Conservation (phyloP, 176 grass and related monocot species). For the Phoenix dactylifera region DNA sequence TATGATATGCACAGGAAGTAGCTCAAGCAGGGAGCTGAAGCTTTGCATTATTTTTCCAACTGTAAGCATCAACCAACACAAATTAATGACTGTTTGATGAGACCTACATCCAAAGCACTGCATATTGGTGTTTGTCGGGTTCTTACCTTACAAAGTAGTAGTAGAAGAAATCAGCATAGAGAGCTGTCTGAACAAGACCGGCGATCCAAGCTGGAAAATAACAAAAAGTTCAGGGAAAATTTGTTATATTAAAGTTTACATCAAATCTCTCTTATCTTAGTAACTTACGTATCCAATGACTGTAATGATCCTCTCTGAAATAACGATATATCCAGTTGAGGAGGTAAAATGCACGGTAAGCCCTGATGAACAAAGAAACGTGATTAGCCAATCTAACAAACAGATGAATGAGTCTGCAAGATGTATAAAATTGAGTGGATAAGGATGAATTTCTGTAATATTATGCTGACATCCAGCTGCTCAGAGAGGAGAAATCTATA, state of each 20-base stretch:
- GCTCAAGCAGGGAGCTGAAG: constrained; percentile 82
- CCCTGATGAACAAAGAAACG: constrained; percentile 32
- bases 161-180: constrained; percentile 95
- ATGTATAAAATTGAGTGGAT: too few relatives aligned
- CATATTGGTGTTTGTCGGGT: background rate
- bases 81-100: background rate
- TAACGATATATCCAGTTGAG: constrained; percentile 97
- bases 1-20: background rate
- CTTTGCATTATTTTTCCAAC: constrained; percentile 97
- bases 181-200: constrained; percentile 82
- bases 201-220: constrained; percentile 65
- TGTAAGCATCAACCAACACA: constrained; percentile 18
- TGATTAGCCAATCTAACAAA: too few relatives aligned
- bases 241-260: background rate
- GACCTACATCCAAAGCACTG: background rate
- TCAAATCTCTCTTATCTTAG: background rate
- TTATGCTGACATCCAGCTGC: too few relatives aligned
- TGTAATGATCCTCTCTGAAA: constrained; percentile 61
- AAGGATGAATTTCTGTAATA: too few relatives aligned
- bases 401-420: too few relatives aligned
- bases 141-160: constrained; percentile 95
- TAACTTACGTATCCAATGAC: constrained; percentile 72
- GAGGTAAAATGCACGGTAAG: constrained; percentile 89
- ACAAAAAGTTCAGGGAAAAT: background rate
- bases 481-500: too few relatives aligned